Conservation (phyloP, 1,284 basidiomycete genomes). For the Porodaedalea pini region DNA sequence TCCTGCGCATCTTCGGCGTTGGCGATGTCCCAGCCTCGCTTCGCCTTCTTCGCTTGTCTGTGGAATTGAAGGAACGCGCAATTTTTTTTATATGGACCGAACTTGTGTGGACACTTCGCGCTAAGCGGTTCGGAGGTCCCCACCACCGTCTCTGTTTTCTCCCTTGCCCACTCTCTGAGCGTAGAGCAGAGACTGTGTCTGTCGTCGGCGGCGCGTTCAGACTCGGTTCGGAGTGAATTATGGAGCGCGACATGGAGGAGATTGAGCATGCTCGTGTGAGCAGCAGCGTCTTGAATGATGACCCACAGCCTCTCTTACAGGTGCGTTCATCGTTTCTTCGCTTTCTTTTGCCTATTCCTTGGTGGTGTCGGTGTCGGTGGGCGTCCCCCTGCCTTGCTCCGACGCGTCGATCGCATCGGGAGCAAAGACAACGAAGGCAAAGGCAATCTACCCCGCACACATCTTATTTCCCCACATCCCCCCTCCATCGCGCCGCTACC, state of each 20-base stretch:
- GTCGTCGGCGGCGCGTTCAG: not conserved
- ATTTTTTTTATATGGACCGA: not conserved
- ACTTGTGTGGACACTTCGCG: not conserved
- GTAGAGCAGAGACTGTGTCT: not conserved
- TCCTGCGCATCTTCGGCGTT: not conserved
- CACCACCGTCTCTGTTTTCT: not conserved
- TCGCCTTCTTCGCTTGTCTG: not conserved
- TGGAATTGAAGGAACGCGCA: not conserved
- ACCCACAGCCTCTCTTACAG: conserved; percentile 35
- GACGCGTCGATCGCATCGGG: not conserved
- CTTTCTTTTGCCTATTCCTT: not conserved
- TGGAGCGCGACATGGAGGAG: conserved; percentile 39
- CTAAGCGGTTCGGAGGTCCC: not conserved
- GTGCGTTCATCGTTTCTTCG: conserved; percentile 27
- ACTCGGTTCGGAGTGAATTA: not conserved
- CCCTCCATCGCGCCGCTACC: not conserved
- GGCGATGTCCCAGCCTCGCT: not conserved
- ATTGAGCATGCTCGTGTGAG: conserved; percentile 33
- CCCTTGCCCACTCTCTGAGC: not conserved
- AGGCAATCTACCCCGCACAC: not conserved
- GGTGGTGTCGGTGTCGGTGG: not conserved
- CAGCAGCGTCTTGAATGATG: conserved; percentile 36
- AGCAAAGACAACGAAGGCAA: not conserved
- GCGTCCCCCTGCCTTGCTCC: not conserved
- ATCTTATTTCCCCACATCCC: conserved; percentile 1